Conservation (phyloP, 2,329 filamentous ascomycete genomes). For the Teratosphaeria gauchensis region DNA sequence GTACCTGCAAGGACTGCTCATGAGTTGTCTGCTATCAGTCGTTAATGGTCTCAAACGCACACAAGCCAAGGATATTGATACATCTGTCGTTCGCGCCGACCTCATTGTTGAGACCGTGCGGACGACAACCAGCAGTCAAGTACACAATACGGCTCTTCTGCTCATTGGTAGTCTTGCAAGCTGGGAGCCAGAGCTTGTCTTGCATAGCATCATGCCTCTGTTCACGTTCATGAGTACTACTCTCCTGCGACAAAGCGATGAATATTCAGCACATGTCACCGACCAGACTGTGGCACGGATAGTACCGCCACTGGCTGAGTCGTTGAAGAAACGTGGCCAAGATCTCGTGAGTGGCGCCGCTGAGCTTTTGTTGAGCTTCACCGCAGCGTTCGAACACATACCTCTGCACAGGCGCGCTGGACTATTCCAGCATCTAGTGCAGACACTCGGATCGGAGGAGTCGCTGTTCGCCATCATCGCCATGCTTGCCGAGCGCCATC, state of each 20-base stretch:
- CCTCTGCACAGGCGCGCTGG: conserved; percentile 73
- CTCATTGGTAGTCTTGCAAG: conserved; percentile 79
- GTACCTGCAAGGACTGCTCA: conserved; percentile 77
- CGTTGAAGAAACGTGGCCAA: conserved; percentile 67
- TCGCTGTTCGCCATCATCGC: conserved; percentile 80
- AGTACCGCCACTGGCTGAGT: conserved; percentile 80
- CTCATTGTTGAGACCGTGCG: conserved; percentile 89
- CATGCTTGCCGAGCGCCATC: conserved; percentile 85
- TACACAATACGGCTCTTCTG: conserved; percentile 84
- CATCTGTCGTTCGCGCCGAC: conserved; percentile 74
- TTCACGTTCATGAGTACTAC: conserved; percentile 97
- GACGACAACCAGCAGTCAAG: conserved; percentile 80
- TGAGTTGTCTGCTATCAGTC: conserved; percentile 74
- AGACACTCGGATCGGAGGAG: conserved; percentile 75
- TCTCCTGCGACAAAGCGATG: conserved; percentile 83
- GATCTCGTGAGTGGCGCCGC: conserved; percentile 73
- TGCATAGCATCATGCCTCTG: conserved; percentile 97
- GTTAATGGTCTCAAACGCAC: conserved; percentile 60
- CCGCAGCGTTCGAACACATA: conserved; percentile 92
- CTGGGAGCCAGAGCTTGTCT: conserved; percentile 78
- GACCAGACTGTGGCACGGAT: conserved; percentile 89
- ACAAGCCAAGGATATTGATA: conserved; percentile 49
- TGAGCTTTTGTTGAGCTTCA: conserved; percentile 89
- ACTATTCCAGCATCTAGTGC: conserved; percentile 74
- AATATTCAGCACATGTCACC: conserved; percentile 93